Percentiles rank a stretch among this genome's conserved stretches.
Evolutionary conservation across 2,329 filamentous ascomycete species (phyloP).

Genomic region (Venturia aucupariae): DNA sequence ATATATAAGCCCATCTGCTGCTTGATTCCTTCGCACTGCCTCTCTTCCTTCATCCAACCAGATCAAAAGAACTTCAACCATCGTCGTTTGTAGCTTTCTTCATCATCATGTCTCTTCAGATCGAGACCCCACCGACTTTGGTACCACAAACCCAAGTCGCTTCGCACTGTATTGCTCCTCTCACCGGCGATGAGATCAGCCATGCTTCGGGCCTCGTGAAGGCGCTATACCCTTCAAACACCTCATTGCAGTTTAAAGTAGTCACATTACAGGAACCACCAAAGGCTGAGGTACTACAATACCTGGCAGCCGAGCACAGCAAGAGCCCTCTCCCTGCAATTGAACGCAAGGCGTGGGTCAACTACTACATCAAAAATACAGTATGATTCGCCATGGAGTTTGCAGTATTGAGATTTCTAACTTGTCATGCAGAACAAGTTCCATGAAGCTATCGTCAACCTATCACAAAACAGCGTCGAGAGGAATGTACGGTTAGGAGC

Average conservation of each 20-base stretch:
- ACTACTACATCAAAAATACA: conserved; percentile 52
- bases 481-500: conserved; percentile 49
- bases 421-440: conserved; percentile 43
- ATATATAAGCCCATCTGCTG: conserved; percentile 1
- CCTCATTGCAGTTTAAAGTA: conserved; percentile 54
- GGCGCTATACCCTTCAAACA: conserved; percentile 45
- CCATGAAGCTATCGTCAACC: conserved; percentile 50
- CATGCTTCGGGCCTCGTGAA: conserved; percentile 42
- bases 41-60: neutral
- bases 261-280: conserved; percentile 57
- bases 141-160: conserved; percentile 6
- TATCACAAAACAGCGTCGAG: conserved; percentile 43
- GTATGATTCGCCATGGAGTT: conserved; percentile 30
- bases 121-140: conserved; percentile 6
- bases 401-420: neutral
- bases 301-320: conserved; percentile 52
- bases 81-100: neutral
- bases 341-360: conserved; percentile 45
- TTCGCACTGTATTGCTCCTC: conserved; percentile 51
- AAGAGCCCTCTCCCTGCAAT: conserved; percentile 42
- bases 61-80: neutral
- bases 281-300: conserved; percentile 50
- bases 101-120: conserved; percentile 9
- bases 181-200: conserved; percentile 49
- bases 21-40: neutral